Evolutionary conservation across 345 rosid species (phyloP).

Genomic region (Turnera subulata): DNA sequence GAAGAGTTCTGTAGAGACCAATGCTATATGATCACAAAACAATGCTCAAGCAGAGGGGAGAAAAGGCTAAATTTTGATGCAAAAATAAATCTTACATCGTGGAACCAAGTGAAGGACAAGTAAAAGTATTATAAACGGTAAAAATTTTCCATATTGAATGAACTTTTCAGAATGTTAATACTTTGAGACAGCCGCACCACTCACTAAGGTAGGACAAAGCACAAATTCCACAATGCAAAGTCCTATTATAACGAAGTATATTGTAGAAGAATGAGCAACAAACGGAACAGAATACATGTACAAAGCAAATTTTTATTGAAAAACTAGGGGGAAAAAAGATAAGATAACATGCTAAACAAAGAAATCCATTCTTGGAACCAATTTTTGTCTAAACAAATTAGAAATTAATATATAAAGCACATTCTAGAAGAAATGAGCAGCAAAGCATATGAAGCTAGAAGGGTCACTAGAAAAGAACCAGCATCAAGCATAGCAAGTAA

Average conservation of each 20-base stretch:
- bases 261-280: too few relatives aligned
- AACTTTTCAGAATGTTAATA: too few relatives aligned
- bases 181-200: too few relatives aligned
- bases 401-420: background rate
- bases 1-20: background rate
- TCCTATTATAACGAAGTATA: too few relatives aligned
- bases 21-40: background rate
- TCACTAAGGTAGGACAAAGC: too few relatives aligned
- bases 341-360: background rate
- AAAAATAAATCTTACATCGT: too few relatives aligned
- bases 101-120: too few relatives aligned
- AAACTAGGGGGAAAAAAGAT: background rate
- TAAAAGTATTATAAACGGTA: too few relatives aligned
- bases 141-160: too few relatives aligned
- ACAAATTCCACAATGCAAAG: background rate
- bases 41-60: background rate
- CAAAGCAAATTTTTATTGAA: too few relatives aligned
- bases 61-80: background rate
- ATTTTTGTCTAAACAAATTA: background rate
- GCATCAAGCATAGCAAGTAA: background rate
- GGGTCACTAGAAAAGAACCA: background rate
- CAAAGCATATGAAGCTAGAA: background rate
- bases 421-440: background rate
- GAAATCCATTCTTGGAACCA: constrained; percentile 2
- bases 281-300: background rate